phyloP scores from a whole-genome alignment of 257 asterid species.

The Capsicum rhomboideum region DNA sequence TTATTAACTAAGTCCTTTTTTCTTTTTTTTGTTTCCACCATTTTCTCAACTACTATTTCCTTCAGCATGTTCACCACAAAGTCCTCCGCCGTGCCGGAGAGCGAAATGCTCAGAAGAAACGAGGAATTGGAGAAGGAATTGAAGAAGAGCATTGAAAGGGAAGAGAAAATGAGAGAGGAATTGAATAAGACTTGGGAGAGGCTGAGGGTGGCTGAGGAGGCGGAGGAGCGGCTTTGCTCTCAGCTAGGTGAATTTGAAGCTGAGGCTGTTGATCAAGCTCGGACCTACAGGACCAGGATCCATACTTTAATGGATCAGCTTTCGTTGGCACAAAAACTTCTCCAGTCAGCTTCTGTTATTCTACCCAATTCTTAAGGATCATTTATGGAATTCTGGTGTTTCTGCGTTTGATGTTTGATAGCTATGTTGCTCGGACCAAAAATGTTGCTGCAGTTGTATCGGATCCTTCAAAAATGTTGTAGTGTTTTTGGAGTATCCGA shows the following conservation, averaged over 20 bases:
- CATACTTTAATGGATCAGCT: slow-evolving; percentile 40
- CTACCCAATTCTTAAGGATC: slow-evolving; percentile 8
- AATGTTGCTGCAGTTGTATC: no score
- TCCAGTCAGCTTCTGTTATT: slow-evolving; percentile 15
- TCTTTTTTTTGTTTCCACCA: neutral
- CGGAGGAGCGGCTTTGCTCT: slow-evolving; percentile 75
- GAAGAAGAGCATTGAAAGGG: slow-evolving; percentile 47
- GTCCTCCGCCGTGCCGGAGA: slow-evolving; percentile 1
- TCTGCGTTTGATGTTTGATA: neutral
- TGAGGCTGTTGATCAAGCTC: slow-evolving; percentile 62
- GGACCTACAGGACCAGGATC: slow-evolving; percentile 29
- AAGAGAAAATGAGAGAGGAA: slow-evolving; percentile 47
- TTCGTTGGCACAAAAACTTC: slow-evolving; percentile 23
- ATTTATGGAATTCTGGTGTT: neutral
- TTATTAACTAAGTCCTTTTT: no score
- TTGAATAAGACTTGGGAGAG: slow-evolving; percentile 28
- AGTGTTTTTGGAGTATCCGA: no score
- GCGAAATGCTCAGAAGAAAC: slow-evolving; percentile 40
- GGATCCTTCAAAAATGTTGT: no score
- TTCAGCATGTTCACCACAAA: slow-evolving; percentile 36
- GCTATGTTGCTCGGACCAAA: no score
- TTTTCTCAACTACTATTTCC: neutral
- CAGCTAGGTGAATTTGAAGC: slow-evolving; percentile 89
- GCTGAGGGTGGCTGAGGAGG: slow-evolving; percentile 77
- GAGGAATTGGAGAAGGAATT: slow-evolving; percentile 64